phyloP scores from a whole-genome alignment of 2,329 filamentous ascomycete species.

The Chalara sp. region DNA sequence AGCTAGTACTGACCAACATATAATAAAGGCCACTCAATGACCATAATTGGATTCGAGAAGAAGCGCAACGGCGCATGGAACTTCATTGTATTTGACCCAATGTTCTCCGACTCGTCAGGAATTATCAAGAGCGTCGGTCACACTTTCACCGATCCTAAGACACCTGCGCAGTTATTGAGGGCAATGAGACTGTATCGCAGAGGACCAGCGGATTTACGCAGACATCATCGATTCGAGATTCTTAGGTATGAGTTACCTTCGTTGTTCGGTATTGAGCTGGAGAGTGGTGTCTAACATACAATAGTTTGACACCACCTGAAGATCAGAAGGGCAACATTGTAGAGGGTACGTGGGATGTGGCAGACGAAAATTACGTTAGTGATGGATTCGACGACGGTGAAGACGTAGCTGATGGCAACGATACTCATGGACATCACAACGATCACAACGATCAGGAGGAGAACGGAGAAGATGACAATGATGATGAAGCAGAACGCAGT shows the following conservation, averaged over 20 bases:
- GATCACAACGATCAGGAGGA: no score
- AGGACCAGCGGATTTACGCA: conserved; percentile 58
- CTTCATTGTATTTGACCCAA: conserved; percentile 83
- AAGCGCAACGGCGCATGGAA: conserved; percentile 56
- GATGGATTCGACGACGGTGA: no score
- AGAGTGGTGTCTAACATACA: neutral
- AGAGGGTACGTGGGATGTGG: neutral
- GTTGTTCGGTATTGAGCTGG: neutral
- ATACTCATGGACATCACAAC: no score
- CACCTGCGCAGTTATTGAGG: conserved; percentile 52
- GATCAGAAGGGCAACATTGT: neutral
- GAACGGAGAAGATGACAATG: no score
- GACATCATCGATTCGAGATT: conserved; percentile 72
- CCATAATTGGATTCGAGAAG: conserved; percentile 78
- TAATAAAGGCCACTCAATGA: conserved; percentile 71
- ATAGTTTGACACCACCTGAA: conserved; percentile 1
- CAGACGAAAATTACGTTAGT: no score
- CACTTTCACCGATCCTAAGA: conserved; percentile 34
- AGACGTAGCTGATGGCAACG: no score
- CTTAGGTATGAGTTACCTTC: conserved; percentile 51
- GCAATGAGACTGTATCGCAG: conserved; percentile 55
- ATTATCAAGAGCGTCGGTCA: conserved; percentile 53
- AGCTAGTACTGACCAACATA: neutral
- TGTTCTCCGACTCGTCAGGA: conserved; percentile 62
- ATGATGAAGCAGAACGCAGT: no score